phyloP scores from a whole-genome alignment of 2,329 filamentous ascomycete species.

The Alternaria atra region DNA sequence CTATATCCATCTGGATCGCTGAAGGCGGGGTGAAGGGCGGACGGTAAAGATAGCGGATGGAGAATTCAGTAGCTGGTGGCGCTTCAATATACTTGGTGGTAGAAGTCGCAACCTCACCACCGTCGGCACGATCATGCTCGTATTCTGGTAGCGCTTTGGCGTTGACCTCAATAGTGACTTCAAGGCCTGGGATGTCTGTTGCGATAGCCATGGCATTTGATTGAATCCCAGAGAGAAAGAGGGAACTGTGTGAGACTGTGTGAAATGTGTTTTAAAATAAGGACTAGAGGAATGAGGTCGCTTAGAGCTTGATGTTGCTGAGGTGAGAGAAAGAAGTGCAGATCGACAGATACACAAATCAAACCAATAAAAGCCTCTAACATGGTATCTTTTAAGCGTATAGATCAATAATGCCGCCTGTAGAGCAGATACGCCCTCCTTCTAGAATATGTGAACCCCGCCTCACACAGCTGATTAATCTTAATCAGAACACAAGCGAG shows the following conservation, averaged over 20 bases:
- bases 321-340: neutral
- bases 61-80: neutral
- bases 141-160: conserved; percentile 4
- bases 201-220: conserved; percentile 7
- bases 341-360: too few species aligned
- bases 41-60: neutral
- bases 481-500: too few species aligned
- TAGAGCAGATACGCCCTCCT: neutral
- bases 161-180: conserved; percentile 3
- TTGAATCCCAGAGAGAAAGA: neutral
- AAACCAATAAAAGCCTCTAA: too few species aligned
- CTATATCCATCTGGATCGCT: neutral
- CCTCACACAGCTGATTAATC: too few species aligned
- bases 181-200: conserved; percentile 1
- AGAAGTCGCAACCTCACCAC: neutral
- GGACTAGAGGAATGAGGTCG: neutral
- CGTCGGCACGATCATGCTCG: neutral
- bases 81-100: neutral
- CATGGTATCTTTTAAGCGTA: neutral
- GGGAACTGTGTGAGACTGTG: neutral
- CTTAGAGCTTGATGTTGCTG: neutral
- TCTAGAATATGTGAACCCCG: too few species aligned
- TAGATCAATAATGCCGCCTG: neutral
- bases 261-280: too few species aligned
- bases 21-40: neutral